Percentiles rank a stretch among this genome's conserved stretches.
Conservation (phyloP, 2,329 filamentous ascomycete genomes). For the Pyrenochaeta sp. region DNA sequence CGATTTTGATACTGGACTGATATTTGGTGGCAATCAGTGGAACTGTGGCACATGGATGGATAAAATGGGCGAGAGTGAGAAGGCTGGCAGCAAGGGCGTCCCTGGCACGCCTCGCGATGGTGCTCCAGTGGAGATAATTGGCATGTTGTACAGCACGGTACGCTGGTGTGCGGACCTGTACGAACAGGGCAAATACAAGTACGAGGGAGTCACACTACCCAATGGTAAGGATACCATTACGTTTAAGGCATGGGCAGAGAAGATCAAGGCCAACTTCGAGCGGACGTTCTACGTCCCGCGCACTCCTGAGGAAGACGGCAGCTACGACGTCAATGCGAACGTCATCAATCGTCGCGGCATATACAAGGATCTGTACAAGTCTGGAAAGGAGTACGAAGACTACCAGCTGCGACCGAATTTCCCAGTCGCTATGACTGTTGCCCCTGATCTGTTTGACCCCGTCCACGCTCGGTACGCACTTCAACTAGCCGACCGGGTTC, state of each 20-base stretch:
- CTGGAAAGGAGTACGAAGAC: constrained; percentile 95
- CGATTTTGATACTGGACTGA: constrained; percentile 89
- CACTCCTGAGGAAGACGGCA: constrained; percentile 71
- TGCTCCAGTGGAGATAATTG: constrained; percentile 93
- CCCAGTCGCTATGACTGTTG: constrained; percentile 93
- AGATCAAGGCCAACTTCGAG: constrained; percentile 88
- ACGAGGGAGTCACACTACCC: constrained; percentile 74
- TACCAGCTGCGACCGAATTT: constrained; percentile 97
- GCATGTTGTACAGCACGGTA: constrained; percentile 88
- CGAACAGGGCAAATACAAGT: constrained; percentile 73
- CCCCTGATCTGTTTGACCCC: constrained; percentile 84
- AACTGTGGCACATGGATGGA: constrained; percentile 99
- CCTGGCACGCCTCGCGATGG: constrained; percentile 97
- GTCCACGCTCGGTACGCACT: constrained; percentile 82
- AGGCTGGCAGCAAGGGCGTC: constrained; percentile 88
- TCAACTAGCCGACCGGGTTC: constrained; percentile 77
- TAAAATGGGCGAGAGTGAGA: constrained; percentile 99
- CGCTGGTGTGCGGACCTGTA: constrained; percentile 78
- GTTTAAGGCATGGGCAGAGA: constrained; percentile 79
- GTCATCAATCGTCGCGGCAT: constrained; percentile 92
- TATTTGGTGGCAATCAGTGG: constrained; percentile 91
- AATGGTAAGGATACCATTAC: constrained; percentile 68
- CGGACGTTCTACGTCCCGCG: constrained; percentile 87
- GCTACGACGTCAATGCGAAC: constrained; percentile 80
- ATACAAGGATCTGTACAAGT: constrained; percentile 96